These are phyloP conservation scores for Abrus pulchellus DNA, from an alignment of 306 rosid species.

Conservation along the genomic window DNA sequence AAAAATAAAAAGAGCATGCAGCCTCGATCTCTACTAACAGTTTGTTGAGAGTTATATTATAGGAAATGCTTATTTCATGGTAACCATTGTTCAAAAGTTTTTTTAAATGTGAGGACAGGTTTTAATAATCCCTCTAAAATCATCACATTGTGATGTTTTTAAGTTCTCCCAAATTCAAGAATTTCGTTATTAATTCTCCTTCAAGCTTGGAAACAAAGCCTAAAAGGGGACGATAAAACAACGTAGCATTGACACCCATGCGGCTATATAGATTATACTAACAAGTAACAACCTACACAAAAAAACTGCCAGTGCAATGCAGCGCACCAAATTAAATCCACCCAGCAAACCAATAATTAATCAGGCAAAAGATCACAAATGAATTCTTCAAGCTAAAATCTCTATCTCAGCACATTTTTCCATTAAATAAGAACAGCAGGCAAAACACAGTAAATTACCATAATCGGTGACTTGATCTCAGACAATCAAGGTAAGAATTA, in stretches of 20 bases:
- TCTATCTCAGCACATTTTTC: conserved; percentile 13
- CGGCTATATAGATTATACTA: background rate
- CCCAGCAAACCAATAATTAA: conserved; percentile 15
- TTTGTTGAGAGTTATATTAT: background rate
- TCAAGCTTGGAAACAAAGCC: no score
- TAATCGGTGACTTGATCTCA: conserved; percentile 31
- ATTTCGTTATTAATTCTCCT: no score
- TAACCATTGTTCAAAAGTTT: no score
- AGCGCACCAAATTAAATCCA: conserved; percentile 21
- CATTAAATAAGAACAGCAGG: background rate
- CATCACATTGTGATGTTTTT: no score
- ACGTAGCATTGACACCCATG: background rate
- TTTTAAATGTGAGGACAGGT: no score
- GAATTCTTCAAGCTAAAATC: background rate
- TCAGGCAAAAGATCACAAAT: conserved; percentile 15
- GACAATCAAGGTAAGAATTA: conserved; percentile 27
- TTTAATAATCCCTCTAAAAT: no score
- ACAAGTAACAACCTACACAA: background rate
- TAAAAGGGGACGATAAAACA: background rate
- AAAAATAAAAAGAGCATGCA: background rate
- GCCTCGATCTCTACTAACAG: background rate
- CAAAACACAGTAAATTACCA: conserved; percentile 36
- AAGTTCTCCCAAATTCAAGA: no score
- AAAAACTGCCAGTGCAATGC: background rate
- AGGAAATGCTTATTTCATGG: no score